phyloP scores from a whole-genome alignment of 106 monocot genomes.

The Posidonia australis region DNA sequence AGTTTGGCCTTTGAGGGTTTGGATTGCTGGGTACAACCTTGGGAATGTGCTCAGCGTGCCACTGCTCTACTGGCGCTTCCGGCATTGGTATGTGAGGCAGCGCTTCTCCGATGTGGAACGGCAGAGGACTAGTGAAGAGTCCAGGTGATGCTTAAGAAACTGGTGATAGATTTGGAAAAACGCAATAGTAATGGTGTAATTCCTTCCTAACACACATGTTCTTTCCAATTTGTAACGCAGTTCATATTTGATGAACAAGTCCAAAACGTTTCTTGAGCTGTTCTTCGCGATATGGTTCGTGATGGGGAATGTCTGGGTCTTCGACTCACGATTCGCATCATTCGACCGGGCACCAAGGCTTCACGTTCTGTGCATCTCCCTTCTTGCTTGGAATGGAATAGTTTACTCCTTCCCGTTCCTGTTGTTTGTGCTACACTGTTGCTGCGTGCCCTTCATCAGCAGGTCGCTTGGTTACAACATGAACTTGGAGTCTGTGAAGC shows the following conservation, averaged over 20 bases:
- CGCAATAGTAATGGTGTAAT: background rate
- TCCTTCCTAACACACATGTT: background rate
- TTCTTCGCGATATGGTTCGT: conserved; percentile 91
- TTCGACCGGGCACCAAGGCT: conserved; percentile 43
- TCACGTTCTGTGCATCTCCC: conserved; percentile 44
- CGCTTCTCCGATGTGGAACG: conserved; percentile 32
- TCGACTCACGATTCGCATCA: conserved; percentile 42
- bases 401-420: conserved; percentile 84
- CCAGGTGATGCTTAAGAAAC: conserved; percentile 28
- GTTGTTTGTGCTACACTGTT: conserved; percentile 73
- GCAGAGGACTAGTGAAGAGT: conserved; percentile 23
- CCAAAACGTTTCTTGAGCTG: conserved; percentile 50
- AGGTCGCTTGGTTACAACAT: conserved; percentile 68
- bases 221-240: conserved; percentile 4
- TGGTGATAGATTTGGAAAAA: background rate
- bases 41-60: conserved; percentile 65
- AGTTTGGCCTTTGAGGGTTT: conserved; percentile 61
- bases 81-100: conserved; percentile 5
- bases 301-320: conserved; percentile 91
- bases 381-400: conserved; percentile 72
- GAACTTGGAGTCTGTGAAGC: conserved; percentile 39
- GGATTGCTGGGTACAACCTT: conserved; percentile 59
- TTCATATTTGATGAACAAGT: conserved; percentile 52
- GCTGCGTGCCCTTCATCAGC: conserved; percentile 54
- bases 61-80: conserved; percentile 60